Evolutionary conservation across 2,329 filamentous ascomycete species (phyloP), one percentile per base, ranked within the genome.

Genomic region (Thermomyces lanuginosus): DNA sequence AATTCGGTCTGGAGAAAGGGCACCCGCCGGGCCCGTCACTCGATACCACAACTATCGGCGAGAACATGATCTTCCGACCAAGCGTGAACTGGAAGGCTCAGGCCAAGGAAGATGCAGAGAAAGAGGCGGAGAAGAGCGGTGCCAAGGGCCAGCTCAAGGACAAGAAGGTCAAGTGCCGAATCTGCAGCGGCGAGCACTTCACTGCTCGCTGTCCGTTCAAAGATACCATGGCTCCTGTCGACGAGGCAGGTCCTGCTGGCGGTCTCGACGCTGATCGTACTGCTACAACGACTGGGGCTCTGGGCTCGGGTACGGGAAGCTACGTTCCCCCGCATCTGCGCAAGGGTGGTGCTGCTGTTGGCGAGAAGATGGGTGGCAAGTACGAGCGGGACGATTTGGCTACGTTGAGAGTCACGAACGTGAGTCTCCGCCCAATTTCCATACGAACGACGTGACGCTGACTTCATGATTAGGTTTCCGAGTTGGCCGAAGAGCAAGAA

Each of bases 121-220:
- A 61, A 53, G 53, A 50, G 12, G 55, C 48, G 35, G 54, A 56
- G 61, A 69, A 72, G 60, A 70, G 72, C 50, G 60, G 63, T 49
- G 66, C 73, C 57, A 68, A 71, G 52, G 64, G 69, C 36, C 62
- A 67, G 46, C 68, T 95, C 49, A 92, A 89, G 72, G 84, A 93
- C 64, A 92, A 93, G 72, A 91, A 93, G 66, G 91, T 98, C 67
- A 95, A 95, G 71, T 98, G 89, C 61, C 79, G 89, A 69, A 95
- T 98, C 54, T 98, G 89, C 64, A 80, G 76, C 53, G 89, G 86
- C 52, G 89, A 98, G 66, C 89, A 98, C 72, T 98, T 95, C 68
- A 98, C 89, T 21, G 86, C 86, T 42, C 77, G 89, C 56, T 98
- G 89, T 72, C 89, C 89, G 18, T 98, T 92, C 76, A 98, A 95